Evolutionary conservation across 2,329 filamentous ascomycete genomes (phyloP), one percentile per base, ranked within the genome.

Genomic region (Diaporthe capsici): DNA sequence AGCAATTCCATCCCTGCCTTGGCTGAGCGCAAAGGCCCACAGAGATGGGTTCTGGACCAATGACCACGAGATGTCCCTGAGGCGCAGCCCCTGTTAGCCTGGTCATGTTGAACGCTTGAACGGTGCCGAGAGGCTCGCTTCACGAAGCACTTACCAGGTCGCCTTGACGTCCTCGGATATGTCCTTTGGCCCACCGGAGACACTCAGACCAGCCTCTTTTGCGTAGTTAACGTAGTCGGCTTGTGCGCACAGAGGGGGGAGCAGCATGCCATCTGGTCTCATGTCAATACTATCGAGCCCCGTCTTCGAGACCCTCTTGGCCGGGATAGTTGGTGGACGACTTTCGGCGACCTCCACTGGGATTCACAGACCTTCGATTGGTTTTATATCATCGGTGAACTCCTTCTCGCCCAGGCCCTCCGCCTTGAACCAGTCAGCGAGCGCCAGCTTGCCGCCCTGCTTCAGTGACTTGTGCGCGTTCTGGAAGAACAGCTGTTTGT

Each of bases 351-450:
- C 25, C 17, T 34, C 25, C 28, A n/a, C 28, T 25, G 49, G 58
- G 68, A n/a, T 31, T 39, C 6, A 76, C 79, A 55, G 58, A 88
- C 87, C 89, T 83, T 92, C 90, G 75, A 92, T 92, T 2, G 89
- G 89, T 79, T 88, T 87, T 78, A 92, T 91, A 79, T 92, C 89
- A 63, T 83, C 84, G 57, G 85, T 83, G 77, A 88, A 86, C 75
- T 86, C 82, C 75, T 84, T 81, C 76, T 87, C 82, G 0, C 81
- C 84, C 58, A 91, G 79, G 31, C 80, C 82, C 72, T 88, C 88
- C 17, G 85, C 87, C 83, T 89, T 90, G 84, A 92, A 92, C 90
- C 90, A 92, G 81, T 92, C 90, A 34, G 90, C 89, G 72, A 92
- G 82, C 5, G 90, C 89, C 60, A 92, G 81, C 80, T 87, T 89